Conservation (phyloP, 768 basidiomycete genomes). For the Serendipita vermifera region DNA sequence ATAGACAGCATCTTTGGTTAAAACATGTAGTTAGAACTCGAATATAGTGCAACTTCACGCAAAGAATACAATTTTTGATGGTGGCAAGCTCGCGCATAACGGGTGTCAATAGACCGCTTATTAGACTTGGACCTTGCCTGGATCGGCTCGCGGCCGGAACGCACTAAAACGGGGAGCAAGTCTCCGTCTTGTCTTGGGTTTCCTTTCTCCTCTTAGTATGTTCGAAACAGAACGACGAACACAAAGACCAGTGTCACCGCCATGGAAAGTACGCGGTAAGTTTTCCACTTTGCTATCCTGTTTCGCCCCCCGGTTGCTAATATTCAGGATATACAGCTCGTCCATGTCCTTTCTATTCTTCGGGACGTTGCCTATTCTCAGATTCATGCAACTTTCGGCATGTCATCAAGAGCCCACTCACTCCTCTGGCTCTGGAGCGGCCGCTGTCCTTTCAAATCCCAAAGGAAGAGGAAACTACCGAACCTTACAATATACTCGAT, state of each 20-base stretch:
- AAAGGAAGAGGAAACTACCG: too few relatives aligned
- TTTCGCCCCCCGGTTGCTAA: not conserved
- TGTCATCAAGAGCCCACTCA: slow-evolving; percentile 8
- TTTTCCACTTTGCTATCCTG: not conserved
- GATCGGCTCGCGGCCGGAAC: too few relatives aligned
- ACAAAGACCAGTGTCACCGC: slow-evolving; percentile 5
- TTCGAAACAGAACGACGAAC: too few relatives aligned
- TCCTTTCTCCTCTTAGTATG: too few relatives aligned
- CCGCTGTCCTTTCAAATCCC: not conserved
- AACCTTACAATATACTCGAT: not conserved
- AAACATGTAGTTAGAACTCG: not conserved
- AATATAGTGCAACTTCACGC: too few relatives aligned
- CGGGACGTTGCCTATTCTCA: slow-evolving; percentile 3
- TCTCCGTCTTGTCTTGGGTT: too few relatives aligned
- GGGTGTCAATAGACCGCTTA: too few relatives aligned
- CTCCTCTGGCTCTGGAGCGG: not conserved
- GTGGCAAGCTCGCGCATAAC: too few relatives aligned
- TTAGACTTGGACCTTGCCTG: too few relatives aligned
- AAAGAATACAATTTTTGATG: too few relatives aligned
- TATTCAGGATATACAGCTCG: not conserved
- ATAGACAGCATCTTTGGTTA: not conserved
- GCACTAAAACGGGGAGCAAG: too few relatives aligned
- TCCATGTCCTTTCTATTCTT: slow-evolving; percentile 9
- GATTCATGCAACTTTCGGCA: slow-evolving; percentile 13
- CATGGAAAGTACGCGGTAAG: slow-evolving; percentile 7